phyloP scores from a whole-genome alignment of 306 rosid species.

The Pyrus betulifolia region DNA sequence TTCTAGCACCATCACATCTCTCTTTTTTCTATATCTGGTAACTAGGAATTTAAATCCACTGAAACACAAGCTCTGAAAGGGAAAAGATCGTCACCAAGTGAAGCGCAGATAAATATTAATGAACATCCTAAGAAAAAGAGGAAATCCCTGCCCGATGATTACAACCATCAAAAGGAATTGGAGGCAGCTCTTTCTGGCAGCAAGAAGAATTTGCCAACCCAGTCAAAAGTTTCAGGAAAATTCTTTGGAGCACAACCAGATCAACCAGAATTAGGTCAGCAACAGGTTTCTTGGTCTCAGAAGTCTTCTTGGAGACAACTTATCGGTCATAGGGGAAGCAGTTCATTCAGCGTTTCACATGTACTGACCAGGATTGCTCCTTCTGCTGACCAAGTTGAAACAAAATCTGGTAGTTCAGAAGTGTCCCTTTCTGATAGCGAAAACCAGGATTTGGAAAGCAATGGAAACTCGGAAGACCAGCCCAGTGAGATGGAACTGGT shows the following conservation, averaged over 20 bases:
- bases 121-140: constrained; percentile 36
- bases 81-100: constrained; percentile 24
- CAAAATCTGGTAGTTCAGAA: constrained; percentile 2
- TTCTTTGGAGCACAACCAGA: constrained; percentile 17
- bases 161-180: constrained; percentile 15
- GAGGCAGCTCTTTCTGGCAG: constrained; percentile 20
- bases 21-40: constrained; percentile 5
- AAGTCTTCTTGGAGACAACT: constrained; percentile 80
- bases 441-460: constrained; percentile 11
- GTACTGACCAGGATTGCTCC: constrained; percentile 25
- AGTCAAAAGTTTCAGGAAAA: constrained; percentile 17
- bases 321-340: constrained; percentile 33
- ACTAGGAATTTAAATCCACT: constrained; percentile 36
- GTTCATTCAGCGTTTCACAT: constrained; percentile 44
- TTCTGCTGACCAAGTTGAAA: constrained; percentile 19
- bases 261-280: constrained; percentile 25
- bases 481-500: background rate
- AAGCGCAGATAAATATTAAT: constrained; percentile 20
- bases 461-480: constrained; percentile 3
- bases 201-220: constrained; percentile 15
- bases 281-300: constrained; percentile 52
- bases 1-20: constrained; percentile 2
- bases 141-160: constrained; percentile 24
- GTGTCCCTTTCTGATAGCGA: constrained; percentile 14
- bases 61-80: background rate